Percentiles rank a stretch among this genome's conserved stretches.
Evolutionary conservation across 306 rosid genomes (phyloP).

Genomic region (Vigna unguiculata): DNA sequence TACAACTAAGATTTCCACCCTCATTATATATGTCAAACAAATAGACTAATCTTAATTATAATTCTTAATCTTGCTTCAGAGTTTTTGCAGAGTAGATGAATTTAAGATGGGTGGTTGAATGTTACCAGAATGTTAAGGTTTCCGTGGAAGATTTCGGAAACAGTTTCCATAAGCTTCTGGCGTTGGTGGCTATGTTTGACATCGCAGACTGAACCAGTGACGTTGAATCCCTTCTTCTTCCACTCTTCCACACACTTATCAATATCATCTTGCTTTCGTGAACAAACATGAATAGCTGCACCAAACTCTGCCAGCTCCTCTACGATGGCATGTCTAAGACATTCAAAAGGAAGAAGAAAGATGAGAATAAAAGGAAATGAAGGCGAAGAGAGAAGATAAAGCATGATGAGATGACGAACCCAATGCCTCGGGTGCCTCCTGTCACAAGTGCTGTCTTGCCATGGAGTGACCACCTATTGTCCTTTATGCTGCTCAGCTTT

Average conservation of each 20-base stretch:
- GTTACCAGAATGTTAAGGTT: constrained; percentile 51
- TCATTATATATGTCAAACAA: too few species aligned
- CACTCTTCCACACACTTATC: constrained; percentile 43
- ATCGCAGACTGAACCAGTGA: constrained; percentile 45
- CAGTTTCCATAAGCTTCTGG: constrained; percentile 13
- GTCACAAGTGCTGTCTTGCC: constrained; percentile 57
- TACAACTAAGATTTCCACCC: too few species aligned
- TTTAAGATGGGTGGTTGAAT: background rate
- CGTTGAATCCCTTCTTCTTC: constrained; percentile 39
- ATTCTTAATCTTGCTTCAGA: background rate
- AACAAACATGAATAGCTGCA: constrained; percentile 42
- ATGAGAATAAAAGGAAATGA: background rate
- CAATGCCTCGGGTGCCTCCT: constrained; percentile 50
- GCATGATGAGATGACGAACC: background rate
- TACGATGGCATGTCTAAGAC: too few species aligned
- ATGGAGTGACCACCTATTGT: constrained; percentile 46
- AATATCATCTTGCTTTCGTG: constrained; percentile 40
- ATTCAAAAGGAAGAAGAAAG: too few species aligned
- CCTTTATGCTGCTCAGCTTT: constrained; percentile 15
- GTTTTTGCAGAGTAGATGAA: too few species aligned
- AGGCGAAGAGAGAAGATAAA: background rate
- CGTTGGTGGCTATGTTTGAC: background rate
- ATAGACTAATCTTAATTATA: too few species aligned
- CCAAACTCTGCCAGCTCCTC: constrained; percentile 43
- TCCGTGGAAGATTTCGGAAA: constrained; percentile 13